Evolutionary conservation across 352 stramenopile genomes (phyloP), one percentile per base, ranked within the genome.

Genomic region (Phytophthora palmivora): DNA sequence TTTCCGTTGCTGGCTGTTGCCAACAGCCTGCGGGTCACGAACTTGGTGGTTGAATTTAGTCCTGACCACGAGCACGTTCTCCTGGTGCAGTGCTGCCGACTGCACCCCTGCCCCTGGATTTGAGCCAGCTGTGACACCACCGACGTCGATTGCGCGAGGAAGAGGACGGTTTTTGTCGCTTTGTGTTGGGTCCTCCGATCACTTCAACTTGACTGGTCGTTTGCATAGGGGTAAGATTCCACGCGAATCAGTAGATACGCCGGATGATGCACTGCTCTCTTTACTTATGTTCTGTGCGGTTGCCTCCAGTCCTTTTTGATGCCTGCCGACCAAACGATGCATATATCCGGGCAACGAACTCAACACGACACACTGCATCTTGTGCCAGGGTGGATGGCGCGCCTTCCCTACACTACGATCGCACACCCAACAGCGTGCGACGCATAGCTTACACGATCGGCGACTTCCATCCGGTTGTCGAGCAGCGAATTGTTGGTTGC

Each of bases 201-300:
- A 57, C 60, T 69, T 69, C 60, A 69, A 59, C 60, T 45, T 58
- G 30, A n/a, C 36, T 51, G 50, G 37, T 36, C 43, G 51, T 62
- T 62, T 51, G 33, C 43, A 63, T 19, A 19, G 45, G 59, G 26
- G 48, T 51, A 36, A 67, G 51, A 63, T 67, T 67, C 42, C 42
- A 26, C 4, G 36, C 21, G 58, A 62, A 67, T 67, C 59, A 3
- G n/a, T 11, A 63, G 42, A 67, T 67, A 54, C 49, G 34, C 22
- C 38, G 19, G 32, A 46, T 21, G 21, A 22, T 19, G 41, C 41
- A 19, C 4, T 18, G 6, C 4, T 19, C 7, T 50, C 43, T 50
- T 6, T 6, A n/a, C 24, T 34, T 9, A 11, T 49, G 11, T 18
- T 49, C 22, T 6, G 5, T 34, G 21, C 24, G 34, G 12, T 15